These are phyloP conservation scores for Solanum pennellii DNA, from an alignment of 257 asterid genomes.

Conservation along the genomic window DNA sequence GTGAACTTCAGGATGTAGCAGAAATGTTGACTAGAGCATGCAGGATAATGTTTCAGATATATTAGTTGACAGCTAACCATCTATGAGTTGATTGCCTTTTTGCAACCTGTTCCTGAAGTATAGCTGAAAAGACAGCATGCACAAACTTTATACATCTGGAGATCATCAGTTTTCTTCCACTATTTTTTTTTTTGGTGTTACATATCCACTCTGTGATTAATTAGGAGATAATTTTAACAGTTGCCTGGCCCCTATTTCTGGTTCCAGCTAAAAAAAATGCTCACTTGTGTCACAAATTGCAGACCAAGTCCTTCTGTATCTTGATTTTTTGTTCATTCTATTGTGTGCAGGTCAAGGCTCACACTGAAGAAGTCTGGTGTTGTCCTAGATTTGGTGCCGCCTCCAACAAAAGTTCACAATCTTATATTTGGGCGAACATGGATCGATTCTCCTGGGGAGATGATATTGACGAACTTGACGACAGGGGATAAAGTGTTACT, in stretches of 20 bases:
- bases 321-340: neutral
- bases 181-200: neutral
- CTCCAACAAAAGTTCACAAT: conserved; percentile 91
- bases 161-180: neutral
- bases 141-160: neutral
- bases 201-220: neutral
- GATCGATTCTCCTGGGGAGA: conserved; percentile 96
- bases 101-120: neutral
- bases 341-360: conserved; percentile 66
- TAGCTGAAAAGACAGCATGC: neutral
- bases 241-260: neutral
- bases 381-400: conserved; percentile 87
- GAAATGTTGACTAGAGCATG: neutral
- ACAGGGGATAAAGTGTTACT: conserved; percentile 96
- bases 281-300: neutral
- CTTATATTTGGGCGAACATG: conserved; percentile 96
- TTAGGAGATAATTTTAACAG: neutral
- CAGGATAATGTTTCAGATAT: neutral
- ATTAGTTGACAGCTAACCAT: neutral
- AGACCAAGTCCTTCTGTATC: neutral
- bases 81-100: neutral
- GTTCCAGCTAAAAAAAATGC: neutral
- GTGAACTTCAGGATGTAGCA: neutral
- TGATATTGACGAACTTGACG: conserved; percentile 82
- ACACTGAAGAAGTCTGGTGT: conserved; percentile 74